phyloP scores from a whole-genome alignment of 805 yeast species.

The Saccharomycodes ludwigii region DNA sequence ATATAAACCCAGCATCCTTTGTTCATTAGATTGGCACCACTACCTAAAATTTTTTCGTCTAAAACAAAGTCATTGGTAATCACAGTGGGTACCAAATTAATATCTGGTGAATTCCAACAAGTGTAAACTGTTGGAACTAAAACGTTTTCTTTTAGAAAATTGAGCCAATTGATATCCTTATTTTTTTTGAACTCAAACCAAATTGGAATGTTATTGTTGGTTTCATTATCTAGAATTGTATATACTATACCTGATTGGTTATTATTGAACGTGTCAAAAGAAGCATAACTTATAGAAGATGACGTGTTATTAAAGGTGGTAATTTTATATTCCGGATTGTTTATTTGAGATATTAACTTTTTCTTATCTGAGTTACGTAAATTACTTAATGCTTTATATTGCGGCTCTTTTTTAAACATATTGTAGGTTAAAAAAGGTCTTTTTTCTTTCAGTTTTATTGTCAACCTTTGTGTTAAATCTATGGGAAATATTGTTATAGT shows the following conservation, averaged over 20 bases:
- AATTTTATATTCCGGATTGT: slow-evolving; percentile 26
- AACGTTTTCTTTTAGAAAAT: too few relatives aligned
- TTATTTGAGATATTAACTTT: slow-evolving; percentile 30
- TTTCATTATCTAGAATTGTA: not conserved
- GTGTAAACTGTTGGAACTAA: slow-evolving; percentile 63
- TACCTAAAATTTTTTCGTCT: slow-evolving; percentile 37
- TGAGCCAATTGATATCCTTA: too few relatives aligned
- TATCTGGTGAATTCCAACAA: slow-evolving; percentile 55
- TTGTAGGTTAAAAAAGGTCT: not conserved
- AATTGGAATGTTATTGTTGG: not conserved
- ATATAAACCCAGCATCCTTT: slow-evolving; percentile 41
- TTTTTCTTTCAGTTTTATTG: not conserved
- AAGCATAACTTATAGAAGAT: too few relatives aligned
- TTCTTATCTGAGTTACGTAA: slow-evolving; percentile 71
- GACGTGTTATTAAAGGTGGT: too few relatives aligned
- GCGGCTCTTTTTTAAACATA: slow-evolving; percentile 26
- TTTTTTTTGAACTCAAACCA: not conserved
- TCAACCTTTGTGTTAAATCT: not conserved
- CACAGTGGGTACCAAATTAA: slow-evolving; percentile 48
- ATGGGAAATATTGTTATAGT: too few relatives aligned
- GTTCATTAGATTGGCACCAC: slow-evolving; percentile 75
- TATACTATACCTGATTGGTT: slow-evolving; percentile 1
- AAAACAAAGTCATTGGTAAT: slow-evolving; percentile 66
- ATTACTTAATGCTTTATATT: slow-evolving; percentile 63
- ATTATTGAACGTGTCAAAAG: too few relatives aligned